Evolutionary conservation across 2,329 filamentous ascomycete species (phyloP).

Genomic region (Tolypocladium guangdongense): DNA sequence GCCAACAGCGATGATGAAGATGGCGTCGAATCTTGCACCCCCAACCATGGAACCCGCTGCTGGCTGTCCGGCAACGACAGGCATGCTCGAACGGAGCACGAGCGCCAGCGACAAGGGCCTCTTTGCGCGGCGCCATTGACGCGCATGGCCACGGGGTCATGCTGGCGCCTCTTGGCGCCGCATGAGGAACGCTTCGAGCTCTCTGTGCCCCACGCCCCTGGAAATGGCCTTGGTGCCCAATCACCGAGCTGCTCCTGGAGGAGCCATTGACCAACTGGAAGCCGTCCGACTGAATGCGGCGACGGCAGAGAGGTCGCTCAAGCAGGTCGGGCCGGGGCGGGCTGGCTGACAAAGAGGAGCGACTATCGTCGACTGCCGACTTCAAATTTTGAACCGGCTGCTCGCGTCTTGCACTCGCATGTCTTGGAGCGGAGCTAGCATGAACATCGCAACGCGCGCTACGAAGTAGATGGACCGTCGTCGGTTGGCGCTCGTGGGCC

Average conservation of each 20-base stretch:
- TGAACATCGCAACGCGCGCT: neutral
- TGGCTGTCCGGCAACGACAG: neutral
- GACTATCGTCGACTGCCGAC: neutral
- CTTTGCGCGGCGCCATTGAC: slow-evolving; percentile 5
- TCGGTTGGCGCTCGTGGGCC: neutral
- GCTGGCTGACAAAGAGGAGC: neutral
- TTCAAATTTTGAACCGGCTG: neutral
- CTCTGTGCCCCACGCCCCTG: neutral
- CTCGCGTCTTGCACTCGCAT: neutral
- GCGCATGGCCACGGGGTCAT: slow-evolving; percentile 7
- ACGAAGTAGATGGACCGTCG: neutral
- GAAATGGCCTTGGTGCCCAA: neutral
- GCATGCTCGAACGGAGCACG: neutral
- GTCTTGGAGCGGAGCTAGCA: neutral
- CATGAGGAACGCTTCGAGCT: neutral
- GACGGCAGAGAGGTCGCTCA: neutral
- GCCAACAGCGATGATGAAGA: neutral
- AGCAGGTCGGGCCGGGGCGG: neutral
- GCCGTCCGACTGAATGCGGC: neutral
- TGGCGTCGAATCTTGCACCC: neutral
- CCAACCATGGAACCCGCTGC: neutral
- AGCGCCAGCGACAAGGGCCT: neutral
- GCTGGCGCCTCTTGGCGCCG: neutral
- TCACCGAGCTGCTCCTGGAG: neutral
- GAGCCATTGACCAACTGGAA: neutral